Conservation (phyloP, 371 early-diverging fungal species). For the Mucor circinelloides region DNA sequence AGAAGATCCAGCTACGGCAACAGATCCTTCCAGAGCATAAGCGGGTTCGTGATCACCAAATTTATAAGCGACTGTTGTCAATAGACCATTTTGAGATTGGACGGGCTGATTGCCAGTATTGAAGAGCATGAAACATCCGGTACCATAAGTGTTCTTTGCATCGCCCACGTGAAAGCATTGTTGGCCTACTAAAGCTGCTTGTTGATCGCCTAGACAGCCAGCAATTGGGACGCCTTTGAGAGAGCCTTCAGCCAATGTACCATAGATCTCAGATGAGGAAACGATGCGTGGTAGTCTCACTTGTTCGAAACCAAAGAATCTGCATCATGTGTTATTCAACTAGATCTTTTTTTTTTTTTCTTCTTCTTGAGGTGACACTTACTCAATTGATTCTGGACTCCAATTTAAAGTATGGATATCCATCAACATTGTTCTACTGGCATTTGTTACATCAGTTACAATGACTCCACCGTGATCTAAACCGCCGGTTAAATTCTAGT, state of each 20-base stretch:
- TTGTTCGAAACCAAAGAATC: slow-evolving; percentile 43
- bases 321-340: not conserved
- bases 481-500: slow-evolving; percentile 74
- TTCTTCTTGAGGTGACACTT: slow-evolving; percentile 16
- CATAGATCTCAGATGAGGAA: slow-evolving; percentile 85
- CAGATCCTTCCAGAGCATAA: slow-evolving; percentile 95
- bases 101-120: slow-evolving; percentile 88
- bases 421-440: slow-evolving; percentile 95
- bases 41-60: slow-evolving; percentile 74
- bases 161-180: slow-evolving; percentile 72
- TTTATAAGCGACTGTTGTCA: slow-evolving; percentile 93
- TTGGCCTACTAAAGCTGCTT: slow-evolving; percentile 95
- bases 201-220: slow-evolving; percentile 95
- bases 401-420: slow-evolving; percentile 82
- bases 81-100: slow-evolving; percentile 80
- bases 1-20: slow-evolving; percentile 94
- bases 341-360: not conserved
- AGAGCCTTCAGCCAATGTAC: slow-evolving; percentile 59
- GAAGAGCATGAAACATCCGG: slow-evolving; percentile 96
- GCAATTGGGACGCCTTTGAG: slow-evolving; percentile 74
- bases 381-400: slow-evolving; percentile 76
- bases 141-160: slow-evolving; percentile 96
- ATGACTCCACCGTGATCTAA: slow-evolving; percentile 55
- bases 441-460: slow-evolving; percentile 95
- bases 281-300: slow-evolving; percentile 75